phyloP scores from a whole-genome alignment of 192 early-diverging fungal species.

The Rhizoclosmatium globosum region DNA sequence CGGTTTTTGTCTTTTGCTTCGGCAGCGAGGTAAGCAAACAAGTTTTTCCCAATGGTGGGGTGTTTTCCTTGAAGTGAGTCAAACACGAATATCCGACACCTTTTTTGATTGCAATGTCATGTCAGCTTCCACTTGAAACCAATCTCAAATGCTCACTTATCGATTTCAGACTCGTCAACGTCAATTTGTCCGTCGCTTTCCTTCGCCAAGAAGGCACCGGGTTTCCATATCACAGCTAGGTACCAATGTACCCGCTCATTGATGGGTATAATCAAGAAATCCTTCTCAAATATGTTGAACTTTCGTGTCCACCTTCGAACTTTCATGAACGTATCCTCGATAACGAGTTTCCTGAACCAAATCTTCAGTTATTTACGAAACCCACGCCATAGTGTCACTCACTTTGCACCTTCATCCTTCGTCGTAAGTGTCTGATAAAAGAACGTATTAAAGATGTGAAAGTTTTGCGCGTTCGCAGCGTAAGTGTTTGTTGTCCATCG shows the following conservation, averaged over 20 bases:
- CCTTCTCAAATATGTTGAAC: slow-evolving; percentile 78
- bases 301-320: slow-evolving; percentile 83
- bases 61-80: slow-evolving; percentile 69
- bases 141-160: background rate
- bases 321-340: slow-evolving; percentile 57
- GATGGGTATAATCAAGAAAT: slow-evolving; percentile 85
- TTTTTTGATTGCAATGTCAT: background rate
- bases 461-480: slow-evolving; percentile 39
- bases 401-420: slow-evolving; percentile 37
- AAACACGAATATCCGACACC: slow-evolving; percentile 66
- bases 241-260: slow-evolving; percentile 94
- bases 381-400: background rate
- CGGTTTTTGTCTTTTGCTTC: slow-evolving; percentile 50
- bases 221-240: slow-evolving; percentile 80
- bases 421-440: slow-evolving; percentile 77
- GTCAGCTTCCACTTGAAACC: background rate
- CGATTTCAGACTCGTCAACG: background rate
- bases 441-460: slow-evolving; percentile 86
- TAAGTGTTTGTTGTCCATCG: slow-evolving; percentile 51
- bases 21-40: slow-evolving; percentile 51
- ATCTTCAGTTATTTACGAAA: background rate
- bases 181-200: background rate
- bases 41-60: slow-evolving; percentile 43
- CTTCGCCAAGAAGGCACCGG: slow-evolving; percentile 55
- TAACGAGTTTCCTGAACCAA: slow-evolving; percentile 39